Evolutionary conservation across 2,329 filamentous ascomycete genomes (phyloP), one percentile per base, ranked within the genome.

Genomic region (Didymella glomerata): DNA sequence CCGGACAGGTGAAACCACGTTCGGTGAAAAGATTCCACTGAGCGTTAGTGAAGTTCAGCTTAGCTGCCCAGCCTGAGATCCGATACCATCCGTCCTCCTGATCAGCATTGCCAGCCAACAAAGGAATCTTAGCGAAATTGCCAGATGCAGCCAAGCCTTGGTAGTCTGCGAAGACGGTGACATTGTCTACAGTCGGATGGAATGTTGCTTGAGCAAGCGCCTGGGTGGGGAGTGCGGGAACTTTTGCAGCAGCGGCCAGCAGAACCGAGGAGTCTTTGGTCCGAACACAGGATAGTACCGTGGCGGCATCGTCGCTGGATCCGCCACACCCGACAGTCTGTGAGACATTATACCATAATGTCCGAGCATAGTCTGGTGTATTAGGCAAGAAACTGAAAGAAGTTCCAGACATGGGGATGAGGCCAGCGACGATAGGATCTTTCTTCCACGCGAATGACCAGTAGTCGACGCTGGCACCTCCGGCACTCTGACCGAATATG

Each of bases 381-480:
- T 71, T 72, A 8, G 62, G 64, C 41, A 65, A 46, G 46, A 70
- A 76, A 57, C 71, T 72, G 40, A 76, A 65, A 2, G 75, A 79
- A 3, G 78, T 82, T 2, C 83, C 83, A 4, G 83, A 85, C 30
- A 79, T 75, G 3, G 79, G 72, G 54, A 85, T 81, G 10, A 83
- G 70, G 3, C 77, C 82, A 7, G 75, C 68, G n/a, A 79, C 79
- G 13, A 86, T 84, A 7, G 84, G 82, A 25, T 85, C 80, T 0
- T 78, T 50, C 8, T 66, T 64, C 54, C 79, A 83, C 0, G 83
- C 79, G 50, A 83, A 85, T 0, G 79, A 74, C 75, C 79, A 83
- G 66, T 80, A 82, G 61, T 84, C 82, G 0, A 80, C 80, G 0
- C 77, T 68, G 5, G 77, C 71, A 42, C 70, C 72, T 27, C 77